These are phyloP conservation scores for Monilinia fructigena DNA, from an alignment of 2,329 filamentous ascomycete species.

Conservation along the genomic window DNA sequence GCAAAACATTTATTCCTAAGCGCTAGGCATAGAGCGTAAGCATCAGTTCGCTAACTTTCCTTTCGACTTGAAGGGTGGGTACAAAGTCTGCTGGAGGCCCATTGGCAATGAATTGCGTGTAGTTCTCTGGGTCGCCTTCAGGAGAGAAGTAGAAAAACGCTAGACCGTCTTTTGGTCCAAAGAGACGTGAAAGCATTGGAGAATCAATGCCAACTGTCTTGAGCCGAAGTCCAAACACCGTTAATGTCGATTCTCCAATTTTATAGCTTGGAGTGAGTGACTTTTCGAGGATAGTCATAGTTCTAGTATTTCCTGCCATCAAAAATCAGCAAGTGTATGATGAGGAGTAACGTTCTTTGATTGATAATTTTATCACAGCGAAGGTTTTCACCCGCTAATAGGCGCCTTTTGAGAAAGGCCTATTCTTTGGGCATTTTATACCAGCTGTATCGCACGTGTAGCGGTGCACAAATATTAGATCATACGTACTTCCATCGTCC, in stretches of 20 bases:
- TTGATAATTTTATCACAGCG: too few species aligned
- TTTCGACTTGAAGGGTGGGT: constrained; percentile 34
- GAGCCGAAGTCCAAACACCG: constrained; percentile 31
- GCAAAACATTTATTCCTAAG: constrained; percentile 33
- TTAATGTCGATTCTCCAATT: constrained; percentile 36
- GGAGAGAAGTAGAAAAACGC: constrained; percentile 34
- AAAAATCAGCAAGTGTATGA: constrained; percentile 5
- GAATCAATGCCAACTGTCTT: constrained; percentile 30
- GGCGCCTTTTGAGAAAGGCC: not conserved
- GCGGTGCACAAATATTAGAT: not conserved
- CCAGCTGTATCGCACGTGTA: not conserved
- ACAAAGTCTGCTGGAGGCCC: constrained; percentile 31
- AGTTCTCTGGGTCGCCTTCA: constrained; percentile 27
- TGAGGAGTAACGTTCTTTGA: not conserved
- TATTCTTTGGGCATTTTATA: too few species aligned
- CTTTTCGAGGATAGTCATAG: constrained; percentile 32
- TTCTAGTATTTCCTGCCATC: not conserved
- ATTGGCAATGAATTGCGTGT: constrained; percentile 27
- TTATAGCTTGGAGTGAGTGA: constrained; percentile 32
- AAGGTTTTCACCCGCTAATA: too few species aligned
- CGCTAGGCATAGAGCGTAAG: constrained; percentile 36
- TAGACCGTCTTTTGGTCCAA: constrained; percentile 37
- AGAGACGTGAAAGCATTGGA: constrained; percentile 29
- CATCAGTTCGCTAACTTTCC: constrained; percentile 37
- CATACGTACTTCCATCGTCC: constrained; percentile 17